Evolutionary conservation across 2,329 filamentous ascomycete genomes (phyloP).

Genomic region (Immersiporthe knoxdaviesiana): DNA sequence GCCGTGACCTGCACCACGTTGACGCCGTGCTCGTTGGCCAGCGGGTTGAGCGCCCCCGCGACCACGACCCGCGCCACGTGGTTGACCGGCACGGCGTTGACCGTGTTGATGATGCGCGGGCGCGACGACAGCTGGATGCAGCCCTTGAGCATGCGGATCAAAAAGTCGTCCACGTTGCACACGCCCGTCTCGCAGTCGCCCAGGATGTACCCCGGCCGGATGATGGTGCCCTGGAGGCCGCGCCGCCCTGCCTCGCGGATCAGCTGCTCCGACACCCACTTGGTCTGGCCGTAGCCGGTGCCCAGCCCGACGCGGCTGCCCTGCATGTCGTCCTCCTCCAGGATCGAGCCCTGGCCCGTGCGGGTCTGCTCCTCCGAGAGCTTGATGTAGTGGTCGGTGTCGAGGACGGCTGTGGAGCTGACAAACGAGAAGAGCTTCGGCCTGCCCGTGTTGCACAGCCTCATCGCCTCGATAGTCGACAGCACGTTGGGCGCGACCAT

Average conservation of each 20-base stretch:
- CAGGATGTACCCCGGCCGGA: constrained; percentile 84
- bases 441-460: constrained; percentile 75
- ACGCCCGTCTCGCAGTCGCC: constrained; percentile 73
- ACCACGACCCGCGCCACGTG: constrained; percentile 83
- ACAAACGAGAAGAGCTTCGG: constrained; percentile 83
- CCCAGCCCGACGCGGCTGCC: constrained; percentile 77
- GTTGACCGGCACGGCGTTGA: constrained; percentile 87
- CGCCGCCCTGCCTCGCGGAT: constrained; percentile 77
- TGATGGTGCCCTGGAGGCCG: constrained; percentile 74
- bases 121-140: constrained; percentile 77
- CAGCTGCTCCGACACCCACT: constrained; percentile 77
- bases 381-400: constrained; percentile 78
- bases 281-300: constrained; percentile 89
- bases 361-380: constrained; percentile 67
- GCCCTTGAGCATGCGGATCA: constrained; percentile 84
- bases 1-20: constrained; percentile 78
- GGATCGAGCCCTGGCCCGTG: constrained; percentile 66
- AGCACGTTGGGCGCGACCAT: constrained; percentile 77
- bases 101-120: constrained; percentile 80
- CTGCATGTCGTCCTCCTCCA: constrained; percentile 76
- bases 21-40: constrained; percentile 41
- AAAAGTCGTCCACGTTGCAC: constrained; percentile 85
- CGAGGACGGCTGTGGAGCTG: constrained; percentile 79
- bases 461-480: constrained; percentile 76
- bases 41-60: constrained; percentile 69